Evolutionary conservation across 2,329 filamentous ascomycete genomes (phyloP).

Genomic region (Diaporthe longicolla): DNA sequence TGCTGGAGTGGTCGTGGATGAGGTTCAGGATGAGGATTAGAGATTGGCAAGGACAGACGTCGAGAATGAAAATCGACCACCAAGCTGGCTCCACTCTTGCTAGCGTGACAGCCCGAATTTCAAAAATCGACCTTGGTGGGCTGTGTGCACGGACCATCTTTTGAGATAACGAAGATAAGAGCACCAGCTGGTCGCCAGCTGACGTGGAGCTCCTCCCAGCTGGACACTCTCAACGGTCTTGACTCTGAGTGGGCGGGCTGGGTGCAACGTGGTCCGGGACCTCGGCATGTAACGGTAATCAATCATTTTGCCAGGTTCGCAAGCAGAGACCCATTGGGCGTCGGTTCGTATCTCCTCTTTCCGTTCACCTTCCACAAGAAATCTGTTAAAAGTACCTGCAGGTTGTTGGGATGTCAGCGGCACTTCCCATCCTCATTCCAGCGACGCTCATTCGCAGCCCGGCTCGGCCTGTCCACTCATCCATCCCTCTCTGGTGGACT

Average conservation of each 20-base stretch:
- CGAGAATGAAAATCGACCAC: slow-evolving; percentile 4
- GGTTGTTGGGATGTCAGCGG: background rate
- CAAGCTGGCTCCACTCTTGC: slow-evolving; percentile 1
- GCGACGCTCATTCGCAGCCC: background rate
- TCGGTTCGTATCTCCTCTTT: background rate
- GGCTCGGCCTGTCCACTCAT: background rate
- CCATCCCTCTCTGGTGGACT: background rate
- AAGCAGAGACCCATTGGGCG: slow-evolving; percentile 23
- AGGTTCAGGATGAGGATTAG: background rate
- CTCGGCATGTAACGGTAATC: slow-evolving; percentile 28
- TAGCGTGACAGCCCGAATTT: slow-evolving; percentile 20
- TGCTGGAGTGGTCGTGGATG: slow-evolving; percentile 43
- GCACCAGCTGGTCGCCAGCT: background rate
- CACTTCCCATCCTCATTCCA: background rate
- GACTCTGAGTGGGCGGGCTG: no score
- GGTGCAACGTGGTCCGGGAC: background rate
- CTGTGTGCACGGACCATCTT: background rate
- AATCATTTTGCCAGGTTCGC: slow-evolving; percentile 2
- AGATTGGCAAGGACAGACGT: slow-evolving; percentile 18
- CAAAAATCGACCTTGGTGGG: slow-evolving; percentile 26
- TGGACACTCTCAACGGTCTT: background rate
- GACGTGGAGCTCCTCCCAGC: background rate
- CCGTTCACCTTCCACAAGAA: background rate
- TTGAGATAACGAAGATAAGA: background rate
- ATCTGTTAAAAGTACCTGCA: slow-evolving; percentile 24